These are phyloP conservation scores for Antrodiella citrinella DNA, from an alignment of 768 basidiomycete genomes.

Conservation along the genomic window DNA sequence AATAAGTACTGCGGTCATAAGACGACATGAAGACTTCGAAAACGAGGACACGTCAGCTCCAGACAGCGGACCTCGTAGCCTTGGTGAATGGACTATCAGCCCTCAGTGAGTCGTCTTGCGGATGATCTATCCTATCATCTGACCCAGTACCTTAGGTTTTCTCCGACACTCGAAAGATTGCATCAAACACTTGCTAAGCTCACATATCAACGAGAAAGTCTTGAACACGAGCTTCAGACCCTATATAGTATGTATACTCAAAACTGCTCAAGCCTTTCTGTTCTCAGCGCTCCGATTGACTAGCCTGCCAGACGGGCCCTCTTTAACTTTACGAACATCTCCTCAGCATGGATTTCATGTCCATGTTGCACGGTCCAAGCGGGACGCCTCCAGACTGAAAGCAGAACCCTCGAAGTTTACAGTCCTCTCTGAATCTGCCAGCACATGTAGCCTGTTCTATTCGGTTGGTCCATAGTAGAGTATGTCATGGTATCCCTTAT, in stretches of 20 bases:
- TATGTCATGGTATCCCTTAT: not conserved
- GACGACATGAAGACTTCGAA: not conserved
- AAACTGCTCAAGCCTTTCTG: not conserved
- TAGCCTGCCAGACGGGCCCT: slow-evolving; percentile 47
- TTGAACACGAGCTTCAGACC: slow-evolving; percentile 48
- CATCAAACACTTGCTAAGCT: slow-evolving; percentile 41
- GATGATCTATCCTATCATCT: not conserved
- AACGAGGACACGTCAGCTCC: not conserved
- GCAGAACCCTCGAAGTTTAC: slow-evolving; percentile 40
- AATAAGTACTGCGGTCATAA: slow-evolving; percentile 44
- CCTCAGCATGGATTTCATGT: slow-evolving; percentile 68
- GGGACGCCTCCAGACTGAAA: slow-evolving; percentile 46
- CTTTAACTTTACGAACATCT: slow-evolving; percentile 63
- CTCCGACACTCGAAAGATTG: slow-evolving; percentile 39
- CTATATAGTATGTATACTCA: slow-evolving; percentile 46
- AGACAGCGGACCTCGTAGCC: not conserved
- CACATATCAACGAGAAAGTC: slow-evolving; percentile 34
- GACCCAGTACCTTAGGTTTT: slow-evolving; percentile 40
- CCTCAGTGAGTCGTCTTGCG: slow-evolving; percentile 42
- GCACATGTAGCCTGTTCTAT: slow-evolving; percentile 64
- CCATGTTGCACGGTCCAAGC: slow-evolving; percentile 58
- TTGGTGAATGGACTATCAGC: slow-evolving; percentile 43
- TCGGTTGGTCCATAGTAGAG: slow-evolving; percentile 31
- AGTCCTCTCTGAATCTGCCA: slow-evolving; percentile 49
- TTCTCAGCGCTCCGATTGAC: slow-evolving; percentile 1